Evolutionary conservation across 1,284 basidiomycete genomes (phyloP), one percentile per base, ranked within the genome.

Genomic region (Omphalotus olearius): DNA sequence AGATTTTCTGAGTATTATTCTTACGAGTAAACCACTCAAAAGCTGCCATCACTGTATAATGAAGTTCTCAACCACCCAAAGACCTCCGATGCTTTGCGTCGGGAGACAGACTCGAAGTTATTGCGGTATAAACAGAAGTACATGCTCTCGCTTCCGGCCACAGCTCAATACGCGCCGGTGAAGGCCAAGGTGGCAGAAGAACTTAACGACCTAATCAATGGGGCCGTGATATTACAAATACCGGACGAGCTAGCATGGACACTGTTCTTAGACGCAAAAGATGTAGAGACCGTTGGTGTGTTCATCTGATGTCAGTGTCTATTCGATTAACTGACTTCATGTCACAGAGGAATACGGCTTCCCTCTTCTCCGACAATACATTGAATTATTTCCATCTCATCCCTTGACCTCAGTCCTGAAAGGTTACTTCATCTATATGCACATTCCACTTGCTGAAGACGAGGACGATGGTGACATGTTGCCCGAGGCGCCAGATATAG

Each of bases 201-300:
- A 57, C 72, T 95, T 3, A 76, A 88, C 46, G 78, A 80, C 5
- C 69, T 95, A 44, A 76, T 89, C 1, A 70, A 77, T 14, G 93
- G 91, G 2, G 79, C 83, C 44, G 80, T 95, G 9, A 68, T 93
- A 5, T 71, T 97, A 26, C 72, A 75, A 26, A 76, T 93, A n/a
- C 77, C 82, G 0, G 84, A 95, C 60, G 83, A 88, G 57, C 60
- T 86, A 13, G 90, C 91, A 0, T 97, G 93, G 93, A 76, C 69
- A 30, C 67, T 91, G 16, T 83, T 78, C 56, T 72, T 98, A 38
- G 92, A 98, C 61, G 82, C 85, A 59, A 80, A 74, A 45, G 86
- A 98, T 62, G 75, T 74, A 41, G 78, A 78, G n/a, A 75, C 74
- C 6, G 74, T 92, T 10, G 79, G 88, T 92, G 62, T 60, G 80